phyloP scores from a whole-genome alignment of 257 asterid species.

The Petunia axillaris region DNA sequence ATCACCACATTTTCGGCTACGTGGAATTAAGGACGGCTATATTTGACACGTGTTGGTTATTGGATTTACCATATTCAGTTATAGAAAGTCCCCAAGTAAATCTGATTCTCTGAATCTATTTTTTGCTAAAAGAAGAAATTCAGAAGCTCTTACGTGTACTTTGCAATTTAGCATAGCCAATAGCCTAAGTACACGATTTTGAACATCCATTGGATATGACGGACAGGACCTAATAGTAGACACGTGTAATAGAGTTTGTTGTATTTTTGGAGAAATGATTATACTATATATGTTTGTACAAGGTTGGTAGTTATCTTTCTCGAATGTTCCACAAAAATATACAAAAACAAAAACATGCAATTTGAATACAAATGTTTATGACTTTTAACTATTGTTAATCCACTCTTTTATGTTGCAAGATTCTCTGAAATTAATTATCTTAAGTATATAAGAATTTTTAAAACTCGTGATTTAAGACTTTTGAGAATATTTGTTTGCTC shows the following conservation, averaged over 20 bases:
- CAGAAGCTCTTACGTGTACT: neutral
- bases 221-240: neutral
- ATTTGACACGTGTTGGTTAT: neutral
- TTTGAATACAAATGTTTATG: too few species aligned
- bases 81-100: neutral
- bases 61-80: neutral
- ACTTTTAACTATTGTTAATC: too few species aligned
- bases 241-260: constrained; percentile 11
- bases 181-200: neutral
- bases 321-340: too few species aligned
- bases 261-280: neutral
- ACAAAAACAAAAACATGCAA: too few species aligned
- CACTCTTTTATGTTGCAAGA: too few species aligned
- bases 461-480: too few species aligned
- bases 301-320: neutral
- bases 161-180: neutral
- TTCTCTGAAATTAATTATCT: too few species aligned
- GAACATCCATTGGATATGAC: neutral
- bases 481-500: too few species aligned
- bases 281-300: neutral
- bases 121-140: neutral
- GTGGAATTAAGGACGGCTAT: constrained; percentile 16
- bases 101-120: neutral
- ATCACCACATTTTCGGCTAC: neutral
- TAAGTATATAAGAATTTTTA: too few species aligned